A percentile compares a stretch with the other conserved stretches of the same genome.
Conservation (phyloP, 257 asterid species). For the Galeopsis tetrahit region DNA sequence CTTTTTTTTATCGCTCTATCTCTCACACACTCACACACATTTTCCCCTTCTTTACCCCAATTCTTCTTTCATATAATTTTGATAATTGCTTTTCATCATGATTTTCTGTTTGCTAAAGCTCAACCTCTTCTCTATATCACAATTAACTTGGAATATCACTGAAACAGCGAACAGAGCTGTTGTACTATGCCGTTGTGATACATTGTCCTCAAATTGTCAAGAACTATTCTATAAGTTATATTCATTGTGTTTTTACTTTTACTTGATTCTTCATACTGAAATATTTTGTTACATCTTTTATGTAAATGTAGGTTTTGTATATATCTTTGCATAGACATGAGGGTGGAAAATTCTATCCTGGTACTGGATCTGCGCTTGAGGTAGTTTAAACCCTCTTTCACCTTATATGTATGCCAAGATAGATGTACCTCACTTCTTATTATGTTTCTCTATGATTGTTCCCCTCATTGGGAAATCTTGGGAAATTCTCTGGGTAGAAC, state of each 20-base stretch:
- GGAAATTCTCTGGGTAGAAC: neutral
- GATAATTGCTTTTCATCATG: neutral
- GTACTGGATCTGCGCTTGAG: constrained; percentile 97
- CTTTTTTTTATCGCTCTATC: no score
- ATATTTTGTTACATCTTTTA: constrained; percentile 23
- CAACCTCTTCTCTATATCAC: neutral
- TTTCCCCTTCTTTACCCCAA: no score
- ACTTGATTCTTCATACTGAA: constrained; percentile 21
- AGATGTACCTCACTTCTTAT: constrained; percentile 1
- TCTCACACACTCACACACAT: no score
- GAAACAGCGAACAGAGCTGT: neutral
- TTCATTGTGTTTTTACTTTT: constrained; percentile 16
- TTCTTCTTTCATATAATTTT: no score
- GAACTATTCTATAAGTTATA: constrained; percentile 26
- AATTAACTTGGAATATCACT: neutral
- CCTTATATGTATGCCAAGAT: neutral
- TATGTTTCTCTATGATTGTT: constrained; percentile 22
- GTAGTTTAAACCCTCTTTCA: constrained; percentile 41
- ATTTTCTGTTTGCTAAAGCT: neutral
- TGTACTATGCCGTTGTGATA: constrained; percentile 18
- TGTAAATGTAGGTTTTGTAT: constrained; percentile 75
- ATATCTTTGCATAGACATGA: constrained; percentile 95
- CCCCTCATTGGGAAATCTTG: constrained; percentile 13
- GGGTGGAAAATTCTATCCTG: constrained; percentile 95
- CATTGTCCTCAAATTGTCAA: constrained; percentile 4